Evolutionary conservation across 495 filamentous ascomycete species (phyloP), one percentile per base, ranked within the genome.

Genomic region (Penicillium bovifimosum): DNA sequence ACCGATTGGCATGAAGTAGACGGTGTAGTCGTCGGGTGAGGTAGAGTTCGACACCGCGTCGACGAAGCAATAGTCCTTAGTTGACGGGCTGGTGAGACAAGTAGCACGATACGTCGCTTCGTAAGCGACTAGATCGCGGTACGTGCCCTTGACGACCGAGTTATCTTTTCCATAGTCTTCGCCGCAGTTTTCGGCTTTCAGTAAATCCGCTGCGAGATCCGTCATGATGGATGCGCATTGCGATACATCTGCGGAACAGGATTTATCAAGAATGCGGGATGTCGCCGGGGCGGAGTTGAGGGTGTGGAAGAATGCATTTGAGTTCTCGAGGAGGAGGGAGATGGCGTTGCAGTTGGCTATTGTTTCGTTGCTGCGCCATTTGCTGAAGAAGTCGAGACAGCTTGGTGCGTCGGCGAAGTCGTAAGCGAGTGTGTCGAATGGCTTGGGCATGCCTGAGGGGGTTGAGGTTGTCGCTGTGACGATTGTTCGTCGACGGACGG

Each of bases 1-100:
- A 26, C 92, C 92, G 34, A 95, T 75, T 5, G 93, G 87, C 1
- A 97, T 72, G 58, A 84, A 90, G 72, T 96, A 98, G 14, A 91
- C 72, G 53, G 90, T 87, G 32, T 82, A 76, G 63, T 88, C 84
- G 24, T 79, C 77, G 0, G 84, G 73, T 24, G 80, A 85, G 9
- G 80, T 76, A 14, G 61, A 59, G 65, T 96, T 96, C 9, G 85
- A 90, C 52, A 90, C 81, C 20, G 91, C 90, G 59, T 90, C 86
- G 51, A 89, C 88, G 63, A 90, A 96, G 70, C 85, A 80, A 52
- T 76, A 80, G 43, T 74, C 52, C 5, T 60, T 31, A 0, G 69
- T 73, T 36, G 60, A 41, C 2, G 67, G 57, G 47, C 68, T 67
- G 57, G 88, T 83, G 29, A 91, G 72, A 64, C 93, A 98, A 6